Percentiles rank a stretch among this genome's conserved stretches.
These are phyloP conservation scores for Colletotrichum phormii DNA, from an alignment of 2,329 filamentous ascomycete genomes.

Conservation along the genomic window DNA sequence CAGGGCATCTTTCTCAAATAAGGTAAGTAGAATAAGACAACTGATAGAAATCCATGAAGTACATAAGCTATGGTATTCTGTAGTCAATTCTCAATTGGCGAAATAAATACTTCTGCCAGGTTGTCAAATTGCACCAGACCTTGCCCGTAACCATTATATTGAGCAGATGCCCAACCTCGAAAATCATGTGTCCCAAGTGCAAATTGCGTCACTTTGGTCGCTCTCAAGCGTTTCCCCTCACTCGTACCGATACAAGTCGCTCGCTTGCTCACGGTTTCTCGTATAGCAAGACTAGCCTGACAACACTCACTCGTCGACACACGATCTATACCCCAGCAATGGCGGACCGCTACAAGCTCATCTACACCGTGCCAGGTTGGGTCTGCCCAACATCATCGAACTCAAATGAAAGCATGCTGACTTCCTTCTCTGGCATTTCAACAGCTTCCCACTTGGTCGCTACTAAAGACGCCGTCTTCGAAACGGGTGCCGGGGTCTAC, in stretches of 20 bases:
- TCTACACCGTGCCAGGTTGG: slow-evolving; percentile 35
- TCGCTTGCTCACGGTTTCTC: background rate
- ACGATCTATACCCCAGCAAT: background rate
- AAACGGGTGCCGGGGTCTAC: slow-evolving; percentile 41
- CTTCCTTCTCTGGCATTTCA: background rate
- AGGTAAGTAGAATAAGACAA: no score
- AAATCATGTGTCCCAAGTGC: background rate
- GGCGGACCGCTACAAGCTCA: slow-evolving; percentile 37
- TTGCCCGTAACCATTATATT: background rate
- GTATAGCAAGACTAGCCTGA: background rate
- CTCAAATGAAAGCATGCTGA: background rate
- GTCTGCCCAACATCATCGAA: background rate
- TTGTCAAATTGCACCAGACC: background rate
- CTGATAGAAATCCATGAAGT: background rate
- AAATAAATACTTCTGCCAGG: background rate
- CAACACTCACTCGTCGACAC: background rate
- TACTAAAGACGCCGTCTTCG: slow-evolving; percentile 42
- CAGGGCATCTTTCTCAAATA: background rate
- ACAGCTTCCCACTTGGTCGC: slow-evolving; percentile 36
- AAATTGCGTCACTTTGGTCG: slow-evolving; percentile 7
- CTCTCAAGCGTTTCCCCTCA: background rate
- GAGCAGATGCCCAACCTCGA: background rate
- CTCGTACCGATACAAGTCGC: background rate
- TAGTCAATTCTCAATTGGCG: background rate
- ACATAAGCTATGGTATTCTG: background rate